Evolutionary conservation across 495 filamentous ascomycete species (phyloP), one percentile per base, ranked within the genome.

Genomic region (Delitschia confertaspora): DNA sequence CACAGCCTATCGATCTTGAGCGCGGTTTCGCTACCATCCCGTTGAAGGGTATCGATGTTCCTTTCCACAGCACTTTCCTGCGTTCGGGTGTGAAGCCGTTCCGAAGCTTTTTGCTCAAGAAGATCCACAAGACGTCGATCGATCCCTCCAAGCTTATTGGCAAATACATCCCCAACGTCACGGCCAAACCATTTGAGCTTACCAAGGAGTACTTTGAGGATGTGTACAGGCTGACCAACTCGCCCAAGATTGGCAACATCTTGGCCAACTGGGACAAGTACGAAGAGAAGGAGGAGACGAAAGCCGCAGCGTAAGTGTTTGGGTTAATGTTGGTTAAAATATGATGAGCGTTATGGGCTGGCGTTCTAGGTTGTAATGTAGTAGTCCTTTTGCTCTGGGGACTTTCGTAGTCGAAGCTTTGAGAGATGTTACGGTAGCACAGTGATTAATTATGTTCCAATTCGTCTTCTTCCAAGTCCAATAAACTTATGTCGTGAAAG

Each of bases 151-250:
- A 96, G 69, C 66, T 98, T 53, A 68, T 98, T 52, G 93, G 91
- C 42, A 98, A 98, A 70, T 98, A 98, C 69, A 95, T 98, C 47
- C 91, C 91, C 51, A 98, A 98, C 62, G 91, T 98, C 38, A 98
- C 91, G 11, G 91, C 91, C 23, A 78, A 79, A 58, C 91, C 91
- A 11, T 98, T 98, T 63, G 83, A 91, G 61, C 73, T 98, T 33
- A 88, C 85, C 14, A 95, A 93, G 72, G 93, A 95, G 65, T 98
- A 98, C 69, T 98, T 98, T 63, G 88, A 98, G 72, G 89, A 96
- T 58, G 91, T 98, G 18, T 95, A 95, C 67, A 73, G 74, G 25
- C 69, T 98, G 53, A 98, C 91, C 4, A 95, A 87, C 61, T 88
- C 82, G 4, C 91, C 91, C 30, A 80, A 82, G 64, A 96, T 98